Evolutionary conservation across 2,329 filamentous ascomycete genomes (phyloP), one percentile per base, ranked within the genome.

Genomic region (Ascochyta koolunga): DNA sequence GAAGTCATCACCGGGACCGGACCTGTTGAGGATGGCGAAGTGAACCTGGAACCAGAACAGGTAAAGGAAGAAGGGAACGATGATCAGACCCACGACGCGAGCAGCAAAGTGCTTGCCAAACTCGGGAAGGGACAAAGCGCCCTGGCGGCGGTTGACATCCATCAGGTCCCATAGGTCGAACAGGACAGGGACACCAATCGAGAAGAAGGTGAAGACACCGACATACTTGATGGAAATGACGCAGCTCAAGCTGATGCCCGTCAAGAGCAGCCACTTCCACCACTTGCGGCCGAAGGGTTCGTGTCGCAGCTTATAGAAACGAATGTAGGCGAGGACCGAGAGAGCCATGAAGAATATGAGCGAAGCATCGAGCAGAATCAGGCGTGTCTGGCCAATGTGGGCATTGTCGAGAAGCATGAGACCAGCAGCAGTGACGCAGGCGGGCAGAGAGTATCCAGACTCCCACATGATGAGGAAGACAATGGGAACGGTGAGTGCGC

Each of bases 21-120:
- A 98, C 56, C 88, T 85, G 62, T 80, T 89, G 59, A 99, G 83
- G 67, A 99, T 91, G 38, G 91, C 83, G 76, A 99, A 99, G 79
- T 99, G 95, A 25, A 99, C 93, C 82, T 99, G 95, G 87, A 99
- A 99, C 95, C 95, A 99, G 83, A 99, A 98, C 40, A 99, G 85
- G 77, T 99, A 99, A 78, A 99, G 96, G 70, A 98, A 82, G 82
- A 99, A 97, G 13, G 95, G 95, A 64, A 98, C 85, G 63, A 96
- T 74, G 66, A 98, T 91, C 50, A 99, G 82, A 13, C 90, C 93
- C 60, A 96, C 80, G n/a, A 88, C 85, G 46, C 95, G 90, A 59
- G 95, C 95, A 33, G 80, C 84, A 73, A 99, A 96, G 78, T 99
- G 95, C 79, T 96, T 93, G 62, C 82, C 85, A 73, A 97, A 98